Evolutionary conservation across 208 protist genomes (phyloP).

Genomic region (Acanthamoeba culbertsoni): DNA sequence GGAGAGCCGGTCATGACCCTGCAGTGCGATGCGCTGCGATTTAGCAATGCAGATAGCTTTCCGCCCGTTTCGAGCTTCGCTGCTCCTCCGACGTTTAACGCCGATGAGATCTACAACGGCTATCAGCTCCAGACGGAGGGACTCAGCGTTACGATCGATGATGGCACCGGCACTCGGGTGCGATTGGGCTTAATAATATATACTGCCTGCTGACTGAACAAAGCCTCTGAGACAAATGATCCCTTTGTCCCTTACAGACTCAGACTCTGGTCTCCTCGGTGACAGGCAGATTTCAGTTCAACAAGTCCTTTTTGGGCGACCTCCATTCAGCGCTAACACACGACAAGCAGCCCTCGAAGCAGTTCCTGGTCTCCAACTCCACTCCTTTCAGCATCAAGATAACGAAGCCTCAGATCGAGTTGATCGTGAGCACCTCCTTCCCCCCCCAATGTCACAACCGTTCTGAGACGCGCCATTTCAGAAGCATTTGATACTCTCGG

Average conservation of each 20-base stretch:
- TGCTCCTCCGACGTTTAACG: neutral
- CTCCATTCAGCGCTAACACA: neutral
- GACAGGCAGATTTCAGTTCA: neutral
- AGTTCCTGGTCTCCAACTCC: neutral
- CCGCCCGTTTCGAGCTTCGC: neutral
- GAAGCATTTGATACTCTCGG: neutral
- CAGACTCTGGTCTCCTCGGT: neutral
- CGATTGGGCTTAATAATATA: neutral
- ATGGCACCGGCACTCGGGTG: neutral
- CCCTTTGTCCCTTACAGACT: no score
- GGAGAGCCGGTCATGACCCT: neutral
- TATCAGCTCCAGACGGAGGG: neutral
- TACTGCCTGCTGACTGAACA: no score
- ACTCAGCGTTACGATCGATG: neutral
- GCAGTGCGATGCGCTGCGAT: neutral
- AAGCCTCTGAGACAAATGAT: no score
- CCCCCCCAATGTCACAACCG: neutral
- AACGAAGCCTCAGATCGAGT: neutral
- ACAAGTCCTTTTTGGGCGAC: slow-evolving; percentile 43
- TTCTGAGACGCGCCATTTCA: neutral
- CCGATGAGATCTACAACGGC: neutral
- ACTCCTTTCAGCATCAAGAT: neutral
- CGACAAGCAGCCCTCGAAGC: neutral
- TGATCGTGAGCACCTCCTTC: neutral
- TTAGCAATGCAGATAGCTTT: slow-evolving; percentile 13